phyloP scores from a whole-genome alignment of 148 eudicot species.

The Linanthus parryae region DNA sequence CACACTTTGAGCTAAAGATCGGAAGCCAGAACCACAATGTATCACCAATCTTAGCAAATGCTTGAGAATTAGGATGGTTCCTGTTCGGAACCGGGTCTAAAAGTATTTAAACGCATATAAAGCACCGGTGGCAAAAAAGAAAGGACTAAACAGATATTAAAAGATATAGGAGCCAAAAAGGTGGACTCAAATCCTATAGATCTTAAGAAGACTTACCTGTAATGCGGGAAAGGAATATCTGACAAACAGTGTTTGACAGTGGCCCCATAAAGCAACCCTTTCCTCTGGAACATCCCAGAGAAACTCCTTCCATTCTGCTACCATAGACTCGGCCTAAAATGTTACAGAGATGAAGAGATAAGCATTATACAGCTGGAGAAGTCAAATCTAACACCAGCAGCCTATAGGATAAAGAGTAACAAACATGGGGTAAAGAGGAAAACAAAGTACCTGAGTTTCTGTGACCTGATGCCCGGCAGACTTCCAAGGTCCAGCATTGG shows the following conservation, averaged over 20 bases:
- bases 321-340: slow-evolving; percentile 86
- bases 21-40: too few relatives aligned
- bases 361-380: not conserved
- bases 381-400: not conserved
- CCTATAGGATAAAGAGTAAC: not conserved
- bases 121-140: slow-evolving; percentile 1
- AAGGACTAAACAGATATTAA: slow-evolving; percentile 6
- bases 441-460: slow-evolving; percentile 69
- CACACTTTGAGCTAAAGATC: too few relatives aligned
- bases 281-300: slow-evolving; percentile 99
- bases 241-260: slow-evolving; percentile 83
- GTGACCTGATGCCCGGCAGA: slow-evolving; percentile 82
- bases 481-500: slow-evolving; percentile 76
- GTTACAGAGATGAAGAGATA: slow-evolving; percentile 2
- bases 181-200: slow-evolving; percentile 3
- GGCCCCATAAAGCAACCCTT: slow-evolving; percentile 93
- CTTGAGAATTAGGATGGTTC: too few relatives aligned
- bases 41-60: too few relatives aligned
- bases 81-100: too few relatives aligned
- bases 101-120: not conserved
- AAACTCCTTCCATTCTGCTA: slow-evolving; percentile 94
- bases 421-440: not conserved
- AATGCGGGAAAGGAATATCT: slow-evolving; percentile 80
- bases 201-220: slow-evolving; percentile 43
- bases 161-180: not conserved